phyloP scores from a whole-genome alignment of 768 basidiomycete genomes.

The Sporobolomyces pararoseus region DNA sequence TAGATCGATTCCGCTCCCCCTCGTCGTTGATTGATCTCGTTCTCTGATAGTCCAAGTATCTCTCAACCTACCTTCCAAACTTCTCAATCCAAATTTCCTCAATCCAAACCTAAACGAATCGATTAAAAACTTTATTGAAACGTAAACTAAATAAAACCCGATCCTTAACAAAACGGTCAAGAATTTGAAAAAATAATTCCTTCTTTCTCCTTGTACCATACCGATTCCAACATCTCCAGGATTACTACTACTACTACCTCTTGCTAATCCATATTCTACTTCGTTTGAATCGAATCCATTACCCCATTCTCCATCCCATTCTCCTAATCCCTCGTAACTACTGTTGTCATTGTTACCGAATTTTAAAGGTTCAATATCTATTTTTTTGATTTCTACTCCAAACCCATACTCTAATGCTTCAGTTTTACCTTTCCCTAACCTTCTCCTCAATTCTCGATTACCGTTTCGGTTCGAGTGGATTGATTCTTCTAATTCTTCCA shows the following conservation, averaged over 20 bases:
- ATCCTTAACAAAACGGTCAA: no score
- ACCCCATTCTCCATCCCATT: slow-evolving; percentile 11
- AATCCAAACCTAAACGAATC: neutral
- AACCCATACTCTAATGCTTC: slow-evolving; percentile 15
- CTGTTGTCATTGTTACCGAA: neutral
- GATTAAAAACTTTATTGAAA: neutral
- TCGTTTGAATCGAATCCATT: neutral
- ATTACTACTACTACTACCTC: no score
- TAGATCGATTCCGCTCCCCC: neutral
- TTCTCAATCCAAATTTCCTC: neutral
- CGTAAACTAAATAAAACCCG: slow-evolving; percentile 4
- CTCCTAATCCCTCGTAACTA: neutral
- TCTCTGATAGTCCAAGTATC: slow-evolving; percentile 3
- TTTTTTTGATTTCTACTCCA: slow-evolving; percentile 14
- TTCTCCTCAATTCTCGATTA: neutral
- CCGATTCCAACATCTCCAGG: no score
- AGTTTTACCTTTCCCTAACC: neutral
- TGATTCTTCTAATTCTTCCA: slow-evolving; percentile 15
- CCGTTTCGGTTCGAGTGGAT: neutral
- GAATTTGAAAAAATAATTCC: no score
- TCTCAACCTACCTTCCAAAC: neutral
- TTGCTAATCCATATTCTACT: slow-evolving; percentile 1
- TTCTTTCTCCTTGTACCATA: no score
- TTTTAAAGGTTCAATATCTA: slow-evolving; percentile 8
- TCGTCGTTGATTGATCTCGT: no score